Evolutionary conservation across 2,329 filamentous ascomycete species (phyloP).

Genomic region (Geoglossum cookeanum): DNA sequence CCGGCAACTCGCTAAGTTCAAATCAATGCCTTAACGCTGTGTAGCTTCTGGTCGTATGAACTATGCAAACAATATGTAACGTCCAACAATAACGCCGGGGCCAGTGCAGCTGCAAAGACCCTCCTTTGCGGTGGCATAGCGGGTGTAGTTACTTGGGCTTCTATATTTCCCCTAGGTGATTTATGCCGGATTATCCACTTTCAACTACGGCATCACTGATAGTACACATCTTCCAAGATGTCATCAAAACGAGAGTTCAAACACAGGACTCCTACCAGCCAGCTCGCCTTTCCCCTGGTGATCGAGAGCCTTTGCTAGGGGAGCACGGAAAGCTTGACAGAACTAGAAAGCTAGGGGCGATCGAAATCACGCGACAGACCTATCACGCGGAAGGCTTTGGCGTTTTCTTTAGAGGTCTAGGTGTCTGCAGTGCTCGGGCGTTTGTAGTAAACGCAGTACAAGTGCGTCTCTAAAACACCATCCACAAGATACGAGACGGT

Average conservation of each 20-base stretch:
- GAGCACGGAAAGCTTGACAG: conserved; percentile 8
- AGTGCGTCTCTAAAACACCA: conserved; percentile 17
- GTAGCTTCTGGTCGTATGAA: conserved; percentile 76
- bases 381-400: conserved; percentile 43
- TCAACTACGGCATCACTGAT: background rate
- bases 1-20: background rate
- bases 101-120: conserved; percentile 38
- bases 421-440: conserved; percentile 65
- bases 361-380: conserved; percentile 43
- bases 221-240: conserved; percentile 30
- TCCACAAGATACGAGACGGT: background rate
- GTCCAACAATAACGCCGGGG: conserved; percentile 24
- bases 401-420: conserved; percentile 55
- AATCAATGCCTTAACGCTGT: background rate
- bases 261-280: conserved; percentile 33
- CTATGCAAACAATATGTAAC: conserved; percentile 43
- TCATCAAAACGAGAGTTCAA: conserved; percentile 85
- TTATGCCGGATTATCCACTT: background rate
- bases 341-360: conserved; percentile 29
- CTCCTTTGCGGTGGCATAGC: conserved; percentile 74
- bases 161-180: conserved; percentile 56
- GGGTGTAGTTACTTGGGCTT: conserved; percentile 74
- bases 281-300: conserved; percentile 11
- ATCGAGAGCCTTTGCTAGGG: conserved; percentile 17
- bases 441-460: conserved; percentile 88